Conservation (phyloP, 352 stramenopile genomes). For the Pelagophyceae sp. region DNA sequence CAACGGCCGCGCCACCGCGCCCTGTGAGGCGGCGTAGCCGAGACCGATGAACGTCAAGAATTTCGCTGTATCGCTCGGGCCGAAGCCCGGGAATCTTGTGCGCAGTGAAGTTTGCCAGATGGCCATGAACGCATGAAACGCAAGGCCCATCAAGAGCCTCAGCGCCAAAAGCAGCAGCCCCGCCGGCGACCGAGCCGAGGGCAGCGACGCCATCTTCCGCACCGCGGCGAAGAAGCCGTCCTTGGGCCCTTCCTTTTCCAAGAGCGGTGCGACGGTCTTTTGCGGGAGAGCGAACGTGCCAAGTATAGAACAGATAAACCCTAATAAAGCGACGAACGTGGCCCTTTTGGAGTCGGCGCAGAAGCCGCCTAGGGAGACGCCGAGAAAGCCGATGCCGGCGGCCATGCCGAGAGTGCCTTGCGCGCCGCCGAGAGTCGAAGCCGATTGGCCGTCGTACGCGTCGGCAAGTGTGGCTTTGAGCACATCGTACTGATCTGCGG, state of each 20-base stretch:
- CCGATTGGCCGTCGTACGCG: background rate
- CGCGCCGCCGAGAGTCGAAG: background rate
- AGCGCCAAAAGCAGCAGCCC: background rate
- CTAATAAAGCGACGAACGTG: background rate
- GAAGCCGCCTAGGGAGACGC: background rate
- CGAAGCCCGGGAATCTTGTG: background rate
- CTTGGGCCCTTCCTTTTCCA: too few species aligned
- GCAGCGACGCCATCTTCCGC: background rate
- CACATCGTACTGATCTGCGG: background rate
- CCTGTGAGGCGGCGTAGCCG: background rate
- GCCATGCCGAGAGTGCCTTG: background rate
- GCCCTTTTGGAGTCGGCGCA: background rate
- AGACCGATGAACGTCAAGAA: conserved; percentile 2
- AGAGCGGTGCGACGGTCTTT: background rate
- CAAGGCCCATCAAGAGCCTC: background rate
- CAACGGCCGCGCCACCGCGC: background rate
- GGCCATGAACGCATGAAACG: conserved; percentile 3
- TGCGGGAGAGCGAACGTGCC: background rate
- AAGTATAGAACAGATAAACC: background rate
- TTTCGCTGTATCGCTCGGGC: background rate
- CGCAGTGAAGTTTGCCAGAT: conserved; percentile 2
- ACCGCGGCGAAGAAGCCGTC: background rate
- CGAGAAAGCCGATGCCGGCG: background rate
- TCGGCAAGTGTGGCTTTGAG: background rate
- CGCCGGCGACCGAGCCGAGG: background rate